Evolutionary conservation across 768 basidiomycete genomes (phyloP), one percentile per base, ranked within the genome.

Genomic region (Termitomyces heimii): DNA sequence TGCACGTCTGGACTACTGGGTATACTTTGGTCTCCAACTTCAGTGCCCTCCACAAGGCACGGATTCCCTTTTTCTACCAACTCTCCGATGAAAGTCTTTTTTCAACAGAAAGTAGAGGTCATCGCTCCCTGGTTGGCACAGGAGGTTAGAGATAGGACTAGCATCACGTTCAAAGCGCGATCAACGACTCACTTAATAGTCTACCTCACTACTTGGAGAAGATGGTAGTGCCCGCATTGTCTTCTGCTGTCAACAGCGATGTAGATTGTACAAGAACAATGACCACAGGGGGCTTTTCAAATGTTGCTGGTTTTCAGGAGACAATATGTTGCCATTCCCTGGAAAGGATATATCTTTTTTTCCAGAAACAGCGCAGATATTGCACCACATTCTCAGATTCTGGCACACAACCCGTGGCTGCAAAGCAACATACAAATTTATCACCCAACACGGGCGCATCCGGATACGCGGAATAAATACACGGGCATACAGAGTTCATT

Each of bases 41-140:
- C 55, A 9, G 28, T 22, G 35, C 53, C 53, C 18, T 28, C 43
- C 34, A 22, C 53, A 18, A 56, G 77, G 66, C 55, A 77, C 6
- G 72, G 68, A 7, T 83, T 84, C 70, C 89, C 89, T 0, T 92
- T 92, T 73, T 79, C 80, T 16, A 69, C 74, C 40, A 67, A 78
- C 22, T 68, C 79, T 5, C 89, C 88, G 0, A 70, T 91, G 64
- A 90, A 89, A 60, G 70, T 90, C 1, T 89, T 77, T 69, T 92
- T 91, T 76, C 76, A 77, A 49, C 90, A 92, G 65, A 73, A 66
- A 1, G 72, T 89, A 6, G 72, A 78, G 48, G 63, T 71, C 31
- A 56, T 63, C 26, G 66, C 65, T 34, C 51, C 61, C 16, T 59
- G 68, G 42, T 56, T 63, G 9, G 56, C 69, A 8, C 64, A 65